Evolutionary conservation across 768 basidiomycete species (phyloP).

Genomic region (Mycena galopus): DNA sequence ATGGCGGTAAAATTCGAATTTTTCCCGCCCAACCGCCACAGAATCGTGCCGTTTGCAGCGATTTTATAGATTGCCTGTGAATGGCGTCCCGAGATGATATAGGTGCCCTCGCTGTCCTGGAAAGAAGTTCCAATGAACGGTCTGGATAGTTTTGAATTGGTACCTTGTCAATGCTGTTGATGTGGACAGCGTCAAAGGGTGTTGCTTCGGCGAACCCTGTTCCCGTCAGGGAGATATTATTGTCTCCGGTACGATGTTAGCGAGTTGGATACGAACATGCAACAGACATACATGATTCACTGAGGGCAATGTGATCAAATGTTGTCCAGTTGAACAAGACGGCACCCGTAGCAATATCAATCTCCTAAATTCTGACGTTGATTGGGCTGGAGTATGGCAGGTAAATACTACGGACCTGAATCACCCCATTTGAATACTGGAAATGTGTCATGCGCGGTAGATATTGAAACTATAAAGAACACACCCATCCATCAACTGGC

Average conservation of each 20-base stretch:
- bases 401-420: not conserved
- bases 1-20: not conserved
- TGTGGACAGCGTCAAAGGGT: not conserved
- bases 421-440: not conserved
- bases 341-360: not conserved
- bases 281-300: not conserved
- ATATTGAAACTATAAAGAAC: too few species aligned
- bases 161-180: not conserved
- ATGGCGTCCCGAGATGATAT: not conserved
- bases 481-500: not conserved
- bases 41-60: not conserved
- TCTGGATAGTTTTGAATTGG: not conserved
- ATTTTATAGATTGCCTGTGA: not conserved
- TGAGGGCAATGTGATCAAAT: not conserved
- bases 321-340: not conserved
- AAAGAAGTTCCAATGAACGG: not conserved
- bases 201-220: not conserved
- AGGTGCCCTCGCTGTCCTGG: not conserved
- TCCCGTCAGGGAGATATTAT: not conserved
- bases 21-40: not conserved
- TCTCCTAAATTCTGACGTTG: not conserved
- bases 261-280: too few species aligned
- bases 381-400: not conserved
- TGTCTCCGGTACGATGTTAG: not conserved
- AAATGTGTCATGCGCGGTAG: too few species aligned